Base-by-base conservation (phyloP, 768 basidiomycete genomes). In the Tulasnella sp. region DNA sequence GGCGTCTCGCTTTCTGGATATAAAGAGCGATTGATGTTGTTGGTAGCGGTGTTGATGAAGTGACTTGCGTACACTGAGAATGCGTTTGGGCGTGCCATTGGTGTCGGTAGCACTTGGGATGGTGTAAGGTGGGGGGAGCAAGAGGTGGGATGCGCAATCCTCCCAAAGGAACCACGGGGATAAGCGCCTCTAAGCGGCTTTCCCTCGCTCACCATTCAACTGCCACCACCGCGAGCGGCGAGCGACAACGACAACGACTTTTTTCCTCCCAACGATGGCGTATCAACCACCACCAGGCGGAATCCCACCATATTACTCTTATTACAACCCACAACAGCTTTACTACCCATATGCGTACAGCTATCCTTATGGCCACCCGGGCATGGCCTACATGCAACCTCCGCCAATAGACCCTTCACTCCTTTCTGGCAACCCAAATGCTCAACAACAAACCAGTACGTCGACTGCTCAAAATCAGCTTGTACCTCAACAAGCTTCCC, bases 61-160 rank as follows among this genome's bases (percentile, higher is more conserved):
- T 93, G 91, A 64, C 92, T 93, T 71, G 92, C 92, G 85, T 91
- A 93, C 71, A 89, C 89, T 79, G 91, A 90, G 83, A 93, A 93
- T 45, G 92, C 64, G 37, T 68, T 69, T 0, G 75, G 75, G 38
- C 75, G 75, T 64, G 75, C 67, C 75, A 76, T 76, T 64, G 58
- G 29, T 64, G 58, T 25, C 31, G 58, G 9, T 11, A 29, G 58
- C 29, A 34, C 58, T 64, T 25, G 19, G 37, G 11, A 29, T n/a
- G n/a, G 67, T 49, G 75, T 29, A 67, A 71, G 37, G 38, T 29
- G 75, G 70, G 75, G 8, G 38, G 67, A 37, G 52, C 7, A 22
- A 17, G 25, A 45, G 54, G 29, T 58, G 29, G n/a, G 36, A 74
- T 54, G 39, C 73, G 31, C 31, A 72, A 39, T 45, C 71, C 38